phyloP scores from a whole-genome alignment of 768 basidiomycete species.

The Lactarius tabidus region DNA sequence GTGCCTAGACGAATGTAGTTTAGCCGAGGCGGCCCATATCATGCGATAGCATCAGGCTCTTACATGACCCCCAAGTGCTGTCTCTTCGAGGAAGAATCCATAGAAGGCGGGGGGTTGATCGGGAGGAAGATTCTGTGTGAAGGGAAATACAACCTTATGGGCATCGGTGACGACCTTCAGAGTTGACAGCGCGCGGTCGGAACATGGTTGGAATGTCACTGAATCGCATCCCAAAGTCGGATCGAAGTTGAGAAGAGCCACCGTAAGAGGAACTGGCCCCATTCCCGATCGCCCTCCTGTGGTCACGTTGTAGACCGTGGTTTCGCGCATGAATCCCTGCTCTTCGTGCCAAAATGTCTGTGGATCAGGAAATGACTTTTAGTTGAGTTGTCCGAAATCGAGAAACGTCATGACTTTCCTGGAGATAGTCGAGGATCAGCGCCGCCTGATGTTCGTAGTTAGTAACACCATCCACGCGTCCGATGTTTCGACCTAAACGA shows the following conservation, averaged over 20 bases:
- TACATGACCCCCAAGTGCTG: conserved; percentile 9
- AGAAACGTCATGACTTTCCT: conserved; percentile 4
- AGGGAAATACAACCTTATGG: conserved; percentile 8
- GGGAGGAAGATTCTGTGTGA: not conserved
- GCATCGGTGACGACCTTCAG: conserved; percentile 12
- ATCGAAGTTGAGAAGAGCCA: conserved; percentile 18
- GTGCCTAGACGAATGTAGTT: conserved; percentile 1
- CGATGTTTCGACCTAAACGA: conserved; percentile 11
- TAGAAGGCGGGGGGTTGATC: not conserved
- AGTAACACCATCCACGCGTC: not conserved
- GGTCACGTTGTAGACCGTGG: conserved; percentile 10
- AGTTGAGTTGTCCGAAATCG: not conserved
- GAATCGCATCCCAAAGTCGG: conserved; percentile 18
- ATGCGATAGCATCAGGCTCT: not conserved
- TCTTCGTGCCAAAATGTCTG: conserved; percentile 21
- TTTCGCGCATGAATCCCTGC: conserved; percentile 16
- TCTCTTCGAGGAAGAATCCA: conserved; percentile 11
- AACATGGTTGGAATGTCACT: too few relatives aligned
- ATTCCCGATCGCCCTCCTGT: conserved; percentile 14
- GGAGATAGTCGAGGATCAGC: conserved; percentile 19
- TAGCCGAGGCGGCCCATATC: not conserved
- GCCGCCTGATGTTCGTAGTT: conserved; percentile 6
- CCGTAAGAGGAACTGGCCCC: not conserved
- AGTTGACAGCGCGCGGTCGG: conserved; percentile 14
- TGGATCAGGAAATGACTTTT: not conserved